phyloP scores from a whole-genome alignment of 805 yeast genomes.

The Vanderwaltozyma verrucispora region DNA sequence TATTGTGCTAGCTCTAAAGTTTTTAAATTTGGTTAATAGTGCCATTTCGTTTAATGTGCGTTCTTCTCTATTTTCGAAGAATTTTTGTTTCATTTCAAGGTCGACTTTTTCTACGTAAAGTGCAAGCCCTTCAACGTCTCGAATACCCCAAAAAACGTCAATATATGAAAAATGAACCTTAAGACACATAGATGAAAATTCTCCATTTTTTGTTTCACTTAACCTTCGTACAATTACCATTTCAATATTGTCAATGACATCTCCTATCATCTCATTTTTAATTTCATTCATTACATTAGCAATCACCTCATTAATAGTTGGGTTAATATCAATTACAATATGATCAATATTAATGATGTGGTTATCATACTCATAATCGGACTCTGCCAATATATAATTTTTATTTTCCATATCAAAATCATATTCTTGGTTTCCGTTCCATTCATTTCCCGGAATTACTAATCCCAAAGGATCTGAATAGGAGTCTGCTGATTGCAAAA shows the following conservation, averaged over 20 bases:
- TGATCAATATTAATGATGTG: constrained; percentile 34
- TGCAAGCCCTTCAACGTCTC: constrained; percentile 11
- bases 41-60: constrained; percentile 9
- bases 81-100: constrained; percentile 14
- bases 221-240: constrained; percentile 42
- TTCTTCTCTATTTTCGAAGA: constrained; percentile 12
- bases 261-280: constrained; percentile 33
- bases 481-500: too few species aligned
- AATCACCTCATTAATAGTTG: constrained; percentile 29
- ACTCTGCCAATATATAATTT: neutral
- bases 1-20: constrained; percentile 14
- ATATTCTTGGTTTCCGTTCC: too few species aligned
- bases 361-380: constrained; percentile 6
- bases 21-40: constrained; percentile 9
- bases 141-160: constrained; percentile 17
- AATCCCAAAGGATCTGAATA: too few species aligned
- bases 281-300: constrained; percentile 30
- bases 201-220: constrained; percentile 21
- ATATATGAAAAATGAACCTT: constrained; percentile 11
- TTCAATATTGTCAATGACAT: constrained; percentile 57
- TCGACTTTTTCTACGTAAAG: constrained; percentile 15
- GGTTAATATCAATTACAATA: constrained; percentile 32
- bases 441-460: too few species aligned
- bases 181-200: constrained; percentile 7
- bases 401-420: neutral